Percentiles rank a stretch among this genome's conserved stretches.
These are phyloP conservation scores for Sclerotiophoma versabilis DNA, from an alignment of 2,329 filamentous ascomycete species.

Conservation along the genomic window DNA sequence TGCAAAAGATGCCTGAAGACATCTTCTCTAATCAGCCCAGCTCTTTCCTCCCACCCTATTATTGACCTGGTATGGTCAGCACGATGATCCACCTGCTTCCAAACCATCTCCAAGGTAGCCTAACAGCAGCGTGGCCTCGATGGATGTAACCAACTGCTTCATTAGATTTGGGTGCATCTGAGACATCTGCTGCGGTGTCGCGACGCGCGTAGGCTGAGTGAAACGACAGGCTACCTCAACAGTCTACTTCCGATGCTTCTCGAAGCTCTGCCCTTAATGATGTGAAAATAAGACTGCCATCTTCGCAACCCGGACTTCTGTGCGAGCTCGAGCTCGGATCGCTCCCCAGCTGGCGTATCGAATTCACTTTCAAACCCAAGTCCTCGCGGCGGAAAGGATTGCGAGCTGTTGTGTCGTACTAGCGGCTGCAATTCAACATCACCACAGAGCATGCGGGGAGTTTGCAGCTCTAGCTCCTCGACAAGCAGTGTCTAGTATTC, in stretches of 20 bases:
- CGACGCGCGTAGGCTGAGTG: background rate
- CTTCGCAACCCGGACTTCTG: slow-evolving; percentile 4
- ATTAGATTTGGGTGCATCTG: background rate
- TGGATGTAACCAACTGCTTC: slow-evolving; percentile 12
- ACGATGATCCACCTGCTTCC: slow-evolving; percentile 36
- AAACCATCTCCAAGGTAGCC: slow-evolving; percentile 44
- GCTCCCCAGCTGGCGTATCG: background rate
- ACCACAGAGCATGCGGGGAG: background rate
- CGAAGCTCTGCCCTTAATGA: background rate
- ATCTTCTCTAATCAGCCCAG: slow-evolving; percentile 26
- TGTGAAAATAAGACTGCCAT: background rate
- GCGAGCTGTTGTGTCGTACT: slow-evolving; percentile 1
- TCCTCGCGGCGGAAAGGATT: background rate
- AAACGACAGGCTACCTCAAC: background rate
- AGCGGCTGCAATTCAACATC: slow-evolving; percentile 11
- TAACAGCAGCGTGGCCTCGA: no score
- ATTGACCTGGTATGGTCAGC: slow-evolving; percentile 47
- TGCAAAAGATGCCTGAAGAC: slow-evolving; percentile 4
- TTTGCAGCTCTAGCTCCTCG: background rate
- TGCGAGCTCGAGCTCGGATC: background rate
- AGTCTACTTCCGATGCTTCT: background rate
- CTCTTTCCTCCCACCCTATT: slow-evolving; percentile 47
- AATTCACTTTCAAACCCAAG: background rate
- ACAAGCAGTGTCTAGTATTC: background rate
- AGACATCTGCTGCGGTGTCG: background rate